phyloP scores from a whole-genome alignment of 2,329 filamentous ascomycete genomes.

The Oidium heveae region DNA sequence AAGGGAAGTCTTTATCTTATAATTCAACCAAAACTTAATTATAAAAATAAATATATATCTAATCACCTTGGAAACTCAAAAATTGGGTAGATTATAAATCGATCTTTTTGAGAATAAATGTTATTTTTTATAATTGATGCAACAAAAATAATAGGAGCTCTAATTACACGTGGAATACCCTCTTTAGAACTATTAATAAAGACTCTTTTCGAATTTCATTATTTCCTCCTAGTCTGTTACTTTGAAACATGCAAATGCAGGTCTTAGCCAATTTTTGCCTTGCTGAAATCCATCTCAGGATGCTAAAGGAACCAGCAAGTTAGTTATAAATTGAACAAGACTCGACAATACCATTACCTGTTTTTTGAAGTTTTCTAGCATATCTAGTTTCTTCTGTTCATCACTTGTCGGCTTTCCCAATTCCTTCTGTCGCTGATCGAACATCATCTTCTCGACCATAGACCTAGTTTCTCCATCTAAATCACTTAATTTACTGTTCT shows the following conservation, averaged over 20 bases:
- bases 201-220: not conserved
- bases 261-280: conserved; percentile 34
- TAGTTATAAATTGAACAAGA: not conserved
- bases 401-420: conserved; percentile 69
- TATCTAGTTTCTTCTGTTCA: conserved; percentile 83
- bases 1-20: not conserved
- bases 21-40: too few relatives aligned
- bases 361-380: conserved; percentile 72
- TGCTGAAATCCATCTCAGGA: conserved; percentile 47
- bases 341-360: not conserved
- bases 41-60: too few relatives aligned
- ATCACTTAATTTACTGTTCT: conserved; percentile 76
- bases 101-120: too few relatives aligned
- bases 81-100: too few relatives aligned
- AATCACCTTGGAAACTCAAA: too few relatives aligned
- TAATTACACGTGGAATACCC: too few relatives aligned
- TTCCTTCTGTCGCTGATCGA: conserved; percentile 92
- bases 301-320: conserved; percentile 14
- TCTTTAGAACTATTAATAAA: too few relatives aligned
- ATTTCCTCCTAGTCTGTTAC: not conserved
- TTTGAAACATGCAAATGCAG: not conserved
- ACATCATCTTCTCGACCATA: conserved; percentile 99
- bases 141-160: too few relatives aligned
- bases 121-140: too few relatives aligned
- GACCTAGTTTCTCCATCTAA: conserved; percentile 80